Conservation (phyloP, 2,329 filamentous ascomycete genomes). For the Allantophomopsis cytisporea region DNA sequence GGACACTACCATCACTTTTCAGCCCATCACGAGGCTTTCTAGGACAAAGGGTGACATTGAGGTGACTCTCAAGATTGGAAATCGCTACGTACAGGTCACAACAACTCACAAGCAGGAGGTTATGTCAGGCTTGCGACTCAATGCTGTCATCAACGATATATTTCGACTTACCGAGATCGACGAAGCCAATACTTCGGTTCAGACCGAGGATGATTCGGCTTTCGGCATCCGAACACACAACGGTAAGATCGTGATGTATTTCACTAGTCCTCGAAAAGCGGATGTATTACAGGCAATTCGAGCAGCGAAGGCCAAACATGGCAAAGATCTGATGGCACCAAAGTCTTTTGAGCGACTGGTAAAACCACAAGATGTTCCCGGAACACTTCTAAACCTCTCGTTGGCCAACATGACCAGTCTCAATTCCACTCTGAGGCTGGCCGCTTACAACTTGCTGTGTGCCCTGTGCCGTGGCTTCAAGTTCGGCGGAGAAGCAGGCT, state of each 20-base stretch:
- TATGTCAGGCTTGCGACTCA: constrained; percentile 44
- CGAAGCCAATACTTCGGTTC: constrained; percentile 49
- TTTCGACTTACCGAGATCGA: constrained; percentile 56
- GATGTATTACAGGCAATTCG: constrained; percentile 52
- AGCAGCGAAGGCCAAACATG: constrained; percentile 47
- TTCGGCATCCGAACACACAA: constrained; percentile 56
- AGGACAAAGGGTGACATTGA: constrained; percentile 60
- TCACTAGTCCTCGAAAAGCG: constrained; percentile 49
- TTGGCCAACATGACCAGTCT: constrained; percentile 51
- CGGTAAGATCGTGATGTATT: constrained; percentile 60
- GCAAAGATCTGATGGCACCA: constrained; percentile 44
- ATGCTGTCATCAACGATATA: constrained; percentile 55
- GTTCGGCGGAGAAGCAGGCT: constrained; percentile 45
- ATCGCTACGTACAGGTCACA: constrained; percentile 56
- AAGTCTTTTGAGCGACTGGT: constrained; percentile 54
- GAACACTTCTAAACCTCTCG: constrained; percentile 53
- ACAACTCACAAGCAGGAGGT: constrained; percentile 58
- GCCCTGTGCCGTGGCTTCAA: constrained; percentile 56
- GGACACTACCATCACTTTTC: constrained; percentile 51
- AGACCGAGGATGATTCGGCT: constrained; percentile 51
- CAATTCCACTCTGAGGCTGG: constrained; percentile 43
- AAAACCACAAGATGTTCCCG: constrained; percentile 56
- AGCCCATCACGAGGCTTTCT: constrained; percentile 50
- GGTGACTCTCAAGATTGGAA: constrained; percentile 54
- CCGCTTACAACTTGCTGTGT: constrained; percentile 54